Evolutionary conservation across 2,329 filamentous ascomycete species (phyloP), one percentile per base, ranked within the genome.

Genomic region (Endocalyx cinctus): DNA sequence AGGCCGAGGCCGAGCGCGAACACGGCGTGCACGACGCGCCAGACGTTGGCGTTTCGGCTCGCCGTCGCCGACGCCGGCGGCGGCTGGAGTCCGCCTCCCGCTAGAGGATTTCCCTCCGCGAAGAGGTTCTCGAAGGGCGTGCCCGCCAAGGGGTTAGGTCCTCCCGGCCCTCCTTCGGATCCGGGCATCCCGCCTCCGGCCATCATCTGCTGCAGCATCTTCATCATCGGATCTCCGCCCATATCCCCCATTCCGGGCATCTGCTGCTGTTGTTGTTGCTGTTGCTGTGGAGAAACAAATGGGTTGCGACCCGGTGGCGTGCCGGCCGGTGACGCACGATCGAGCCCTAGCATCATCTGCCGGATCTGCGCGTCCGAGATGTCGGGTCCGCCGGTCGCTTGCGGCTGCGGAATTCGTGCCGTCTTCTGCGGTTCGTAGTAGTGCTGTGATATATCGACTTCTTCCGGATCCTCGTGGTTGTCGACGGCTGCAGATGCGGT

Each of bases 391-490:
- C 59, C 49, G 29, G 43, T 51, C 15, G 57, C 48, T 38, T 62
- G 55, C 33, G 55, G 42, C 19, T 58, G 47, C 32, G 66, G 51
- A 33, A 65, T 50, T 33, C 64, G 60, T 15, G 63, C 48, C 25
- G 66, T 64, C 8, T 62, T 60, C 16, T 64, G 59, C 2, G 79
- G 80, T 20, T 71, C 60, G 59, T 83, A 84, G 59, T 72, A 81
- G 61, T 85, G 82, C 43, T 82, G 63, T n/a, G 82, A 85, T 46
- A 90, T 87, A 56, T 89, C 84, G 43, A 87, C 73, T 58, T 88
- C 85, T 5, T 80, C 83, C 5, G 84, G 84, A 49, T 86, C 82
- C 36, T 70, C 77, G 48, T 72, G 62, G 17, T 58, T 54, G 15
- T 57, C n/a, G n/a, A n/a, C n/a, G n/a, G n/a, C n/a, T n/a, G n/a